These are phyloP conservation scores for Tephrocybe sp. DNA, from an alignment of 768 basidiomycete species.

Conservation along the genomic window DNA sequence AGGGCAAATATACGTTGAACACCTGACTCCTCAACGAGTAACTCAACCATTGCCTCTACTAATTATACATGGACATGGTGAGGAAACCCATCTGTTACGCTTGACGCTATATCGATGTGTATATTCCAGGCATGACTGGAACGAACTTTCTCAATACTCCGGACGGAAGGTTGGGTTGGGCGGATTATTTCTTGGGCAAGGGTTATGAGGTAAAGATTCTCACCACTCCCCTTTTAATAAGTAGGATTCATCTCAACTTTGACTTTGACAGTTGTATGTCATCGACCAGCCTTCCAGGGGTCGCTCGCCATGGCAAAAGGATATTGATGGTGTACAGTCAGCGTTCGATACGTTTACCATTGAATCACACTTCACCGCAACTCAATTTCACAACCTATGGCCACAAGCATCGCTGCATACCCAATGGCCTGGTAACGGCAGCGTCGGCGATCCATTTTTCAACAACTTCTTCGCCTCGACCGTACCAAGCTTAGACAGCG, in stretches of 20 bases:
- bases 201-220: conserved; percentile 55
- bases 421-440: conserved; percentile 56
- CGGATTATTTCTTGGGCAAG: conserved; percentile 50
- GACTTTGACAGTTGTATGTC: conserved; percentile 31
- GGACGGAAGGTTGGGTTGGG: conserved; percentile 55
- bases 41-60: conserved; percentile 42
- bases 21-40: conserved; percentile 38
- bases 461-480: conserved; percentile 45
- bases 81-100: not conserved
- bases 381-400: conserved; percentile 40
- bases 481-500: conserved; percentile 37
- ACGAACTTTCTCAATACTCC: conserved; percentile 54
- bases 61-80: conserved; percentile 49
- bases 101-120: not conserved
- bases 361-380: conserved; percentile 45
- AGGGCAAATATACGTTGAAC: conserved; percentile 56
- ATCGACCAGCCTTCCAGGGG: conserved; percentile 48
- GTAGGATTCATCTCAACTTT: conserved; percentile 22
- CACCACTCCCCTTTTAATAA: conserved; percentile 4
- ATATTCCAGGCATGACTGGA: conserved; percentile 46
- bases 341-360: conserved; percentile 28
- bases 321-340: conserved; percentile 35
- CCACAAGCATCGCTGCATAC: conserved; percentile 45
- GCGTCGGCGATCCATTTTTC: conserved; percentile 42
- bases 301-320: conserved; percentile 43